These are phyloP conservation scores for Arabidopsis thaliana DNA, from an alignment of 345 rosid species.

Conservation along the genomic window TAIR10.1 NC_003070.9:6674001-6674500, in stretches of 20 bases:
- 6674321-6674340: neutral
- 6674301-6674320: neutral
- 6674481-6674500: no score
- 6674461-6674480: neutral
- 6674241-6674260: conserved; percentile 43
- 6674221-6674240: conserved; percentile 42
- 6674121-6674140: neutral
- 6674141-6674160: neutral
- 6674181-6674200: conserved; percentile 43
- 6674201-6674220: conserved; percentile 43
- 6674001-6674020: neutral
- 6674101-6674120: neutral
- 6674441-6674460: neutral
- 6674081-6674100: neutral
- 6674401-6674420: conserved; percentile 38
- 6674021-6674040: neutral
- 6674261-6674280: conserved; percentile 24
- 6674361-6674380: conserved; percentile 4
- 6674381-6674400: conserved; percentile 22
- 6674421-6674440: conserved; percentile 21
- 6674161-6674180: conserved; percentile 33
- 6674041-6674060: neutral
- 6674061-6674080: neutral
- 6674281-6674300: conserved; percentile 20
- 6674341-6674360: neutral